A percentile compares a stretch with the other conserved stretches of the same genome.
Conservation (phyloP, 306 rosid genomes). For the Styphnolobium japonicum region DNA sequence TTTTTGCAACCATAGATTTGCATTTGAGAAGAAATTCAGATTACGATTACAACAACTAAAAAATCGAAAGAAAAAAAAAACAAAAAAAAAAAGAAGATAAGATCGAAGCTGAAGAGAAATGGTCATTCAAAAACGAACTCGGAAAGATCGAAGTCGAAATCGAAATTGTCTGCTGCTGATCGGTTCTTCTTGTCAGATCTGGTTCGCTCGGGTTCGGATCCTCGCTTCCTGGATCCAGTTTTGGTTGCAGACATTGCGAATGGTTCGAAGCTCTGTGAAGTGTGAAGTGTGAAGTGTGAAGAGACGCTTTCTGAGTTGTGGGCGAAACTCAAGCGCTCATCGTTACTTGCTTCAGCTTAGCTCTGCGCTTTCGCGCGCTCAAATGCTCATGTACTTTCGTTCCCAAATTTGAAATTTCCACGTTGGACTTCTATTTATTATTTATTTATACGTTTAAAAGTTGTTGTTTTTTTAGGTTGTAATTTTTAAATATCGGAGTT, state of each 20-base stretch:
- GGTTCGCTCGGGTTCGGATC: constrained; percentile 40
- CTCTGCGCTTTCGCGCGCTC: constrained; percentile 34
- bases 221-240: constrained; percentile 52
- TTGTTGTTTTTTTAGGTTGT: no score
- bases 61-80: neutral
- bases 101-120: neutral
- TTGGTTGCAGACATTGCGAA: constrained; percentile 56
- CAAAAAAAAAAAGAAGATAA: no score
- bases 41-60: neutral
- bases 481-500: no score
- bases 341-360: neutral
- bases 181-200: constrained; percentile 52
- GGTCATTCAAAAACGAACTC: constrained; percentile 41
- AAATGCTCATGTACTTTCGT: neutral
- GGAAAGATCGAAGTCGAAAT: constrained; percentile 65
- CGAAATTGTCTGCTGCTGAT: constrained; percentile 27
- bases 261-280: constrained; percentile 16
- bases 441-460: no score
- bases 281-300: neutral
- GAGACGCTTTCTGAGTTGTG: neutral
- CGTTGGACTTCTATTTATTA: no score
- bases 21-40: neutral
- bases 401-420: neutral
- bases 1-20: neutral
- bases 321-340: neutral